Conservation (phyloP, 1,284 basidiomycete genomes). For the Porogramme epimiltina region DNA sequence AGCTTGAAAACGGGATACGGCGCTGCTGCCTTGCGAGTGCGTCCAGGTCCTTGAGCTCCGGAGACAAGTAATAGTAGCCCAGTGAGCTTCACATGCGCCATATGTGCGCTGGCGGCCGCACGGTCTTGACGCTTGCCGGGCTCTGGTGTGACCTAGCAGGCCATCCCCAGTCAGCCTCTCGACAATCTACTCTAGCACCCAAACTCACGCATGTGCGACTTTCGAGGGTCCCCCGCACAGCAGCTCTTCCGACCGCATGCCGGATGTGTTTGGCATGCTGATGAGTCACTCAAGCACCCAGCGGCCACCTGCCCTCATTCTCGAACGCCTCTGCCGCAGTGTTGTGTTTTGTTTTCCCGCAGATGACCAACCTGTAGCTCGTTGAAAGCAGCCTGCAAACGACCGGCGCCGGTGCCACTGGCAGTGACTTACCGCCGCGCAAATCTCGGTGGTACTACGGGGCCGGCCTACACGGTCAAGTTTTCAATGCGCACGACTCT, state of each 20-base stretch:
- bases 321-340: conserved; percentile 48
- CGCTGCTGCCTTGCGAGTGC: conserved; percentile 28
- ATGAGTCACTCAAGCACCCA: conserved; percentile 59
- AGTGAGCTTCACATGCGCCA: conserved; percentile 27
- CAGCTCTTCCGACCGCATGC: conserved; percentile 37
- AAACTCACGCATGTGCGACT: conserved; percentile 51
- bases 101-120: conserved; percentile 51
- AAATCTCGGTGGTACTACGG: no score
- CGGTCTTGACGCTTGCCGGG: conserved; percentile 46
- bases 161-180: background rate
- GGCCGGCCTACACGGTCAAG: no score
- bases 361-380: no score
- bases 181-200: background rate
- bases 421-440: no score
- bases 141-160: conserved; percentile 46
- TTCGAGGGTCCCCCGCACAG: conserved; percentile 68
- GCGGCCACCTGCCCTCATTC: conserved; percentile 53
- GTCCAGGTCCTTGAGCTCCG: conserved; percentile 32
- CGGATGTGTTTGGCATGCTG: conserved; percentile 35
- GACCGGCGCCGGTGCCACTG: no score
- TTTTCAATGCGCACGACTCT: no score
- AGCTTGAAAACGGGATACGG: conserved; percentile 36
- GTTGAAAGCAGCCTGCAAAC: no score
- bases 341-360: no score
- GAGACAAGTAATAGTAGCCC: conserved; percentile 19